Evolutionary conservation across 768 basidiomycete species (phyloP).

Genomic region (Lactifluus hygrophoroides): DNA sequence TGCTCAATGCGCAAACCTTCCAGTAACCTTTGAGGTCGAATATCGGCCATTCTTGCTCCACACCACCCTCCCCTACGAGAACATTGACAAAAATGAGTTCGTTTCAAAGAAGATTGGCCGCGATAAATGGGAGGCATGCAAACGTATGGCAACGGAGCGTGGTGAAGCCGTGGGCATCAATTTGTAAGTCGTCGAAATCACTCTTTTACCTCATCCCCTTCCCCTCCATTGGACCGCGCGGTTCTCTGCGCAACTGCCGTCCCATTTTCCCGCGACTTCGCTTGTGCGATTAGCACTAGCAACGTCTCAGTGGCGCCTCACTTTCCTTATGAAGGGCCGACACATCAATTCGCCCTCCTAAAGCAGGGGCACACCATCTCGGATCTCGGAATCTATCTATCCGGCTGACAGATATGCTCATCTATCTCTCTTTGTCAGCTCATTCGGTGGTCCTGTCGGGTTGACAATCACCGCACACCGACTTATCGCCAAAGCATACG

Average conservation of each 20-base stretch:
- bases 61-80: conserved; percentile 28
- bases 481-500: conserved; percentile 58
- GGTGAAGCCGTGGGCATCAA: conserved; percentile 35
- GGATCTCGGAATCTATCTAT: not conserved
- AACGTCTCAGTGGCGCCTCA: not conserved
- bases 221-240: not conserved
- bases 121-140: conserved; percentile 29
- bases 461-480: conserved; percentile 68
- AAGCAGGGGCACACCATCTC: not conserved
- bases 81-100: conserved; percentile 25
- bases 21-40: conserved; percentile 33
- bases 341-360: not conserved
- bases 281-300: not conserved
- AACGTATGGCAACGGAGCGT: conserved; percentile 27
- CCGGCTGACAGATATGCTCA: not conserved
- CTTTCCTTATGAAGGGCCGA: not conserved
- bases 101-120: conserved; percentile 33
- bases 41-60: conserved; percentile 42
- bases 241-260: not conserved
- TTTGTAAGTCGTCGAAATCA: conserved; percentile 31
- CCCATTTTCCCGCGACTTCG: not conserved
- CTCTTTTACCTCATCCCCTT: not conserved
- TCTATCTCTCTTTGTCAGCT: conserved; percentile 29
- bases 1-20: conserved; percentile 27
- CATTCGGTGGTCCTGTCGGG: conserved; percentile 50